Evolutionary conservation across 2,329 filamentous ascomycete genomes (phyloP).

Genomic region (Coleophoma crateriformis): DNA sequence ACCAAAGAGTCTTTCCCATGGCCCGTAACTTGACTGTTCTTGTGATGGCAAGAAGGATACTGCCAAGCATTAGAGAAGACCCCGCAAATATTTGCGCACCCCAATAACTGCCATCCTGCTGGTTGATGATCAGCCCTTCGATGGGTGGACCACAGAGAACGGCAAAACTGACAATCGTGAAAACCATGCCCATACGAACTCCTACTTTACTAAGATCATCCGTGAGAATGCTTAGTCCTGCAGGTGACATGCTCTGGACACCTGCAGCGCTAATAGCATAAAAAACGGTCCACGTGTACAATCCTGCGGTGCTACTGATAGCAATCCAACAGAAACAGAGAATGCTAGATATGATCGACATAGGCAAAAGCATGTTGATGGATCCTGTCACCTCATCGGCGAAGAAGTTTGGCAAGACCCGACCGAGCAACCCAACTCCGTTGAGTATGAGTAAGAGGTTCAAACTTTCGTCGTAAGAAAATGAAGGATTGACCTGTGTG

Average conservation of each 20-base stretch:
- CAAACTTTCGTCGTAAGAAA: constrained; percentile 34
- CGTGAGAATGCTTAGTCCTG: constrained; percentile 41
- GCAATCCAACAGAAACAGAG: constrained; percentile 41
- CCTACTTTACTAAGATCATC: constrained; percentile 45
- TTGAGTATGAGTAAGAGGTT: constrained; percentile 47
- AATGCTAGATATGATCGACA: constrained; percentile 25
- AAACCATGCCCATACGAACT: constrained; percentile 52
- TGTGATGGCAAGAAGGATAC: too few relatives aligned
- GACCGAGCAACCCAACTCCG: constrained; percentile 40
- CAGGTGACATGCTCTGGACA: constrained; percentile 44
- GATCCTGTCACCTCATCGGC: constrained; percentile 40
- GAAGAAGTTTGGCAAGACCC: constrained; percentile 38
- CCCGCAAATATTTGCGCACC: constrained; percentile 16
- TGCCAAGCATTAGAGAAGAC: background rate
- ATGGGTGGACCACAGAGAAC: constrained; percentile 21
- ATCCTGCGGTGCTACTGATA: constrained; percentile 31
- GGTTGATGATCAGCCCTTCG: constrained; percentile 17
- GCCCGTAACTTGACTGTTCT: too few relatives aligned
- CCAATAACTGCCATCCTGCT: constrained; percentile 10
- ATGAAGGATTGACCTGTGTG: constrained; percentile 19
- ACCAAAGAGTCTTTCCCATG: too few relatives aligned
- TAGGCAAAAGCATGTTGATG: constrained; percentile 43
- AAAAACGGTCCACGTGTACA: constrained; percentile 41
- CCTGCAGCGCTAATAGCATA: constrained; percentile 44
- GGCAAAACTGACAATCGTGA: constrained; percentile 42